Base-by-base conservation (phyloP, 306 rosid genomes). In the Macrotyloma uniflorum region DNA sequence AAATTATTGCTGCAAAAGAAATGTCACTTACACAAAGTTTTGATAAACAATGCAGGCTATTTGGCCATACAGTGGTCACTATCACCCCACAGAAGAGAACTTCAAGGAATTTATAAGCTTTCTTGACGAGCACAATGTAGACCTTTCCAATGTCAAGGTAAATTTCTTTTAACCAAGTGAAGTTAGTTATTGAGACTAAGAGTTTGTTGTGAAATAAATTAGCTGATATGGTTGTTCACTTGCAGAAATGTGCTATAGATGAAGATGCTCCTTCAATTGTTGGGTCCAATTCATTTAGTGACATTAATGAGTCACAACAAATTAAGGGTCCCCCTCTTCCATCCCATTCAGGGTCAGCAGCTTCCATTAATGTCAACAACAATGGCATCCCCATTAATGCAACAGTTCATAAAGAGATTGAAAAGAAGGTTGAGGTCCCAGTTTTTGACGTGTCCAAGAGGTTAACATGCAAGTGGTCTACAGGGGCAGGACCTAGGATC, bases 51-150 rank as follows among this genome's bases (percentile, higher is more conserved):
- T 79, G 72, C 85, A 93, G 98, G 99, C 99, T 26, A 95, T 95
- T 79, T 95, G 99, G 99, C 99, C 99, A 5, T 95, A 95, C 67
- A 95, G 99, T 66, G 99, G 99, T 36, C 99, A 95, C 67, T 95
- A 95, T 74, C 99, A 83, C 81, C 99, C 99, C 42, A 95, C 99
- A 30, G 98, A 95, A 80, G 99, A 90, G 81, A 91, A 95, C 84
- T 95, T 95, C 85, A 87, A 43, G 50, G 99, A 95, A 59, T 93
- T 95, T 63, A 80, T 93, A 50, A 74, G 90, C 91, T 95, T 93
- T 81, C 97, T 95, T 14, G 79, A 84, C 61, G 97, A 93, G 74
- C 88, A 93, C 75, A 66, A 86, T 1, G 93, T 95, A 4, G 93
- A 95, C 77, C 99, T 95, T 80, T 57, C 98, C 11, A 88, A 91